These are phyloP conservation scores for Sambucus nigra DNA, from an alignment of 129 eudicot species.

Conservation along the genomic window DNA sequence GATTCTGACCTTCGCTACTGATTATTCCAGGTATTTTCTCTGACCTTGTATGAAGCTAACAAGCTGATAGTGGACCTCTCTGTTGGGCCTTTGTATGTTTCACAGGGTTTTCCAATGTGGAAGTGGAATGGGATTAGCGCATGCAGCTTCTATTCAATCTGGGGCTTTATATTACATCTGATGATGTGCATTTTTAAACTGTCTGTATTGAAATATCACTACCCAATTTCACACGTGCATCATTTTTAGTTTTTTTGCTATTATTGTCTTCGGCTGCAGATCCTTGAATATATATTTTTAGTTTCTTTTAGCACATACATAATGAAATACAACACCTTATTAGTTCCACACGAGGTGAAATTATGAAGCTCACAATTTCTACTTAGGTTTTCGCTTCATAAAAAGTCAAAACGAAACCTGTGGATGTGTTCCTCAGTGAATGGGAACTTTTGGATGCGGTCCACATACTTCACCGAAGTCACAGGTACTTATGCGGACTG, in stretches of 20 bases:
- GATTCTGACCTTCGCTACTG: conserved; percentile 43
- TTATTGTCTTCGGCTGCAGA: not conserved
- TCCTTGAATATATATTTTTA: not conserved
- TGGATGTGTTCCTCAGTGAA: no score
- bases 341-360: no score
- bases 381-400: no score
- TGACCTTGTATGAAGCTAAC: conserved; percentile 96
- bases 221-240: conserved; percentile 9
- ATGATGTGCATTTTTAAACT: conserved; percentile 9
- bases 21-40: conserved; percentile 97
- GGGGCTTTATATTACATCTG: conserved; percentile 20
- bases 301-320: not conserved
- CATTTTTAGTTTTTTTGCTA: not conserved
- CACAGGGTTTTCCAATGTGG: conserved; percentile 49
- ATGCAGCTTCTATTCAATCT: conserved; percentile 24
- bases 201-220: conserved; percentile 1
- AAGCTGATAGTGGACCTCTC: conserved; percentile 80
- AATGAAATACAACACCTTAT: not conserved
- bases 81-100: conserved; percentile 72
- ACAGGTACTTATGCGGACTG: no score
- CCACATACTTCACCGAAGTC: no score
- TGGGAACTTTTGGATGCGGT: no score
- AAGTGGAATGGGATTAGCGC: conserved; percentile 27
- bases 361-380: no score
- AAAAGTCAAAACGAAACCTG: no score